A percentile compares a stretch with the other conserved stretches of the same genome.
These are phyloP conservation scores for Aspergillus jensenii DNA, from an alignment of 2,329 filamentous ascomycete species.

Conservation along the genomic window DNA sequence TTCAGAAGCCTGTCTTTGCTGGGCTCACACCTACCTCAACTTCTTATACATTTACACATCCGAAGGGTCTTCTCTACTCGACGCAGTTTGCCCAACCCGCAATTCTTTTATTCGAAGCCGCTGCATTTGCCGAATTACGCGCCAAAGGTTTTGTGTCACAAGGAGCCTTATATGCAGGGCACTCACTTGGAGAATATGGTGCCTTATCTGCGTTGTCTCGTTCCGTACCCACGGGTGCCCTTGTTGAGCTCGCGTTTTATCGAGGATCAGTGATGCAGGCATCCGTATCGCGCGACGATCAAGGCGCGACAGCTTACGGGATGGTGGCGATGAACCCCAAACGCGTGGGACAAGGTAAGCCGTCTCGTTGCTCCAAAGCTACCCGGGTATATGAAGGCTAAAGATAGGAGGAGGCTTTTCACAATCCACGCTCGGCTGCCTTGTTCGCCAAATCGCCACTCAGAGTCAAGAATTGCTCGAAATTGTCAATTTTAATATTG, in stretches of 20 bases:
- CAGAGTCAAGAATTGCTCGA: constrained; percentile 90
- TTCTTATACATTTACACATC: constrained; percentile 95
- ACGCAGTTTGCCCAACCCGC: constrained; percentile 98
- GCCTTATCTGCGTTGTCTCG: constrained; percentile 90
- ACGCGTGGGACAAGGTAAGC: constrained; percentile 18
- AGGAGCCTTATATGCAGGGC: constrained; percentile 92
- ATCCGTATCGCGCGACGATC: constrained; percentile 87
- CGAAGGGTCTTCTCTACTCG: constrained; percentile 85
- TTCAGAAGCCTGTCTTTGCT: constrained; percentile 98
- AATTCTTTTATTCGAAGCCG: constrained; percentile 96
- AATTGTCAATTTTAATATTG: constrained; percentile 89
- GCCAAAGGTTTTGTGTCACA: constrained; percentile 88
- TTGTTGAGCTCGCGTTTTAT: constrained; percentile 97
- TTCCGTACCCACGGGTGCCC: constrained; percentile 92
- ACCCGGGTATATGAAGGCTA: constrained; percentile 48
- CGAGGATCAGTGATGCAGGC: constrained; percentile 98
- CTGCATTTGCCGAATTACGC: constrained; percentile 96
- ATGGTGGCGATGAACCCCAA: constrained; percentile 21
- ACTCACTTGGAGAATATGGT: constrained; percentile 95
- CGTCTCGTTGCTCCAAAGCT: not conserved
- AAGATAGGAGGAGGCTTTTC: constrained; percentile 92
- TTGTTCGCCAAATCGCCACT: constrained; percentile 87
- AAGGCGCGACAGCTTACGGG: constrained; percentile 64
- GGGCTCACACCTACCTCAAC: constrained; percentile 72
- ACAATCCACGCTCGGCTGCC: constrained; percentile 88